Base-by-base conservation (phyloP, 106 monocot species). In the Dioscorea zingiberensis region DNA sequence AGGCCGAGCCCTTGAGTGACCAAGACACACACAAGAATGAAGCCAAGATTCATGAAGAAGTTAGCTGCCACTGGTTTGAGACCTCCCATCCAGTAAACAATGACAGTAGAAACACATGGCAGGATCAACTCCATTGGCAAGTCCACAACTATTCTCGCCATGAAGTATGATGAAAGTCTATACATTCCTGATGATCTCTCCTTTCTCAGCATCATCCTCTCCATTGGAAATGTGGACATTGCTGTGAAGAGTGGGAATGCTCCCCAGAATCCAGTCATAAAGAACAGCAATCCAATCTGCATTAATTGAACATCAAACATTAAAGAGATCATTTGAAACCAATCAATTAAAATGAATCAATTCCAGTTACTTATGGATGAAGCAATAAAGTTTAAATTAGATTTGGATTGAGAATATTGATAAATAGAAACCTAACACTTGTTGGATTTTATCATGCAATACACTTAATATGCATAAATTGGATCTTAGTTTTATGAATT, bases 151-250 rank as follows among this genome's bases (percentile, higher is more conserved):
- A 59, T 55, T 6, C 73, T 19, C n/a, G 87, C 79, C 48, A 68
- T 27, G 76, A 83, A 87, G 77, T 87, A 87, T 30, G 87, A 73
- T 21, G 87, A 87, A 9, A 87, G 76, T 10, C 80, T 59, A 67
- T 87, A 87, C 87, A 83, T 87, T 19, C 87, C 73, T 18, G 87
- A 87, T 11, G 74, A 59, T 9, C 87, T 45, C 73, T 87, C 87
- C 68, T 87, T 87, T 2, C 57, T 58, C 18, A 87, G 64, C 77
- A 83, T 76, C 48, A 38, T 15, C 7, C 83, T 76, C 67, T 87
- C 87, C 19, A 63, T 76, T 2, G 87, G 87, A 65, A 87, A 87
- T 12, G 80, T 83, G 77, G 80, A 83, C 16, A 87, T 70, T 14
- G 87, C 80, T 44, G 84, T 60, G 66, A 69, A 91, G 11, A 84